Evolutionary conservation across 2,329 filamentous ascomycete species (phyloP), one percentile per base, ranked within the genome.

Genomic region (Amesomyces nigricolor): DNA sequence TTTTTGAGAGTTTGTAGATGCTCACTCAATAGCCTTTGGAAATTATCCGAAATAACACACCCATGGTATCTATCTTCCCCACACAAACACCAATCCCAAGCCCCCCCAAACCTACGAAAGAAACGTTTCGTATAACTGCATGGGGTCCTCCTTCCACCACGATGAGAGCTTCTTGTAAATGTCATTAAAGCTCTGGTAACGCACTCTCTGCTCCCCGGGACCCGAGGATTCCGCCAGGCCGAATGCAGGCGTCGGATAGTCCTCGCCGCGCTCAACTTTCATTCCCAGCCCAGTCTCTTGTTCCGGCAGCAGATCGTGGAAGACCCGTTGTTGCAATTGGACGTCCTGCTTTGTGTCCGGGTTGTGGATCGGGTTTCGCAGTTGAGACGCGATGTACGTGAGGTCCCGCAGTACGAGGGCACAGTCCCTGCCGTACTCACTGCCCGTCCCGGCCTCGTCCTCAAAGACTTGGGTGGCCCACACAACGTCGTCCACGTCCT

Each of bases 391-490:
- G 6, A 77, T 64, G 6, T 64, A 61, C 2, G 64, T 63, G 10
- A 77, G 63, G 49, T 76, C 73, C 19, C 65, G 62, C 16, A 76
- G 65, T 3, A 75, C 71, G 2, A 65, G 65, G 3, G 68, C 64
- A 49, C 72, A 76, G 37, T 73, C 70, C 37, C 63, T 62, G 13
- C 68, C 71, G 56, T 73, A 74, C 38, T 68, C 68, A 58, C 68
- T 73, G 7, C 68, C 71, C 8, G 68, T 65, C n/a, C 59, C 61
- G 14, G 69, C 67, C 56, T 76, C 74, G 22, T 65, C 63, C 16
- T 73, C 67, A 51, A 78, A 75, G n/a, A 70, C 66, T 10, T 69
- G 64, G 47, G 73, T 70, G 43, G 72, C 74, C 56, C 74, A 76
- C 1, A 65, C 61, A 17, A 78, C 67, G 40, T 72, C 70, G 3